Evolutionary conservation across 2,329 filamentous ascomycete genomes (phyloP), one percentile per base, ranked within the genome.

Genomic region (Drechmeria coniospora): DNA sequence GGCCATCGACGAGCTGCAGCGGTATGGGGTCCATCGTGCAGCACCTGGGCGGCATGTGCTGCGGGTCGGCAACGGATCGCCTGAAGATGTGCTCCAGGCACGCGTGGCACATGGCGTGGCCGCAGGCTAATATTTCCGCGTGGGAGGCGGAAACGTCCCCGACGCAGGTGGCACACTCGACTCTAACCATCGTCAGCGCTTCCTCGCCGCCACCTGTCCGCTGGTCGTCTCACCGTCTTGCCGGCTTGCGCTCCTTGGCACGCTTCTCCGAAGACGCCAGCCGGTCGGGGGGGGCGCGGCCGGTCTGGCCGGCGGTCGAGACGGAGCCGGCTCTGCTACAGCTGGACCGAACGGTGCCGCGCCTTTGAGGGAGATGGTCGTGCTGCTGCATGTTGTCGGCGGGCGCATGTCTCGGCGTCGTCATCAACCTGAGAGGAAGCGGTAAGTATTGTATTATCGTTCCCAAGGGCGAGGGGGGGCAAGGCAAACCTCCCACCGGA

Each of bases 31-130:
- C 70, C 13, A 65, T 44, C 3, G 69, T 77, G 51, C 83, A 93
- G 52, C 83, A 93, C 45, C 65, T 69, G 0, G 84, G 84, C 12
- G 84, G 82, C 81, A 92, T 92, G 39, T 82, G 74, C 34, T 74
- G 67, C 1, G 79, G 74, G 46, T 92, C 80, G 23, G 65, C 74
- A 35, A 86, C 61, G 8, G 82, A 90, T 34, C 82, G 63, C 29
- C 65, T 71, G 53, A 92, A 92, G 32, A 72, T 65, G 27, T 73
- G 69, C 49, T 73, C 77, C 22, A 93, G 59, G 49, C 84, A 92
- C 6, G 63, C 49, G 37, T 79, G 64, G 51, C 84, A 92, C 77
- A 87, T 84, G 35, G 73, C 69, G 50, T 92, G 83, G 3, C 73
- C 73, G 47, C 84, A 92, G 38, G 70, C 67, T 20, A 92, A 66